These are phyloP conservation scores for Nothophaeocryptopus gaeumannii DNA, from an alignment of 2,329 filamentous ascomycete species.

Conservation along the genomic window DNA sequence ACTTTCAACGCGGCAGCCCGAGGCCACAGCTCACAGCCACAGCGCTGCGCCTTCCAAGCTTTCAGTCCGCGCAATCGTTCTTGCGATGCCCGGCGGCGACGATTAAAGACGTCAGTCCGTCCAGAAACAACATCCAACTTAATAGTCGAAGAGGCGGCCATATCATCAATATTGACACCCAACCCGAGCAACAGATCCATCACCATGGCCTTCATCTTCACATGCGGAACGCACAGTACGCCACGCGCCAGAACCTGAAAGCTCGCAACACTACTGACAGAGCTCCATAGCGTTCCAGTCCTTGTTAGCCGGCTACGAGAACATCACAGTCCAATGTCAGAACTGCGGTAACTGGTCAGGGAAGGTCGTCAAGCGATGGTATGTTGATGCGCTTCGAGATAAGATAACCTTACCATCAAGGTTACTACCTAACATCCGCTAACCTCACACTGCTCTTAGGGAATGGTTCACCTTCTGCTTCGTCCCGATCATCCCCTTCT, in stretches of 20 bases:
- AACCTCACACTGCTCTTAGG: conserved; percentile 25
- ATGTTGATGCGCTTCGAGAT: conserved; percentile 9
- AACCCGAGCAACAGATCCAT: neutral
- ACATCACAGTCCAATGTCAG: conserved; percentile 51
- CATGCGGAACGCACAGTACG: conserved; percentile 50
- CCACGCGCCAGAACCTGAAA: neutral
- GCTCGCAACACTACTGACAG: conserved; percentile 10
- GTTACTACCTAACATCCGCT: neutral
- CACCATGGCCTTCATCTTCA: conserved; percentile 45
- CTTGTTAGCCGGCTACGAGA: conserved; percentile 46
- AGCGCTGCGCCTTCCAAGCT: conserved; percentile 4
- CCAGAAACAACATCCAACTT: too few relatives aligned
- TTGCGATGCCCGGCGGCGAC: too few relatives aligned
- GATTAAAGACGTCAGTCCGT: too few relatives aligned
- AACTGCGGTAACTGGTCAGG: conserved; percentile 52
- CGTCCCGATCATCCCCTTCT: conserved; percentile 61
- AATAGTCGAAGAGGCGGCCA: too few relatives aligned
- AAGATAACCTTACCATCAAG: conserved; percentile 13
- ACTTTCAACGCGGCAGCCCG: too few relatives aligned
- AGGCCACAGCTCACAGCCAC: neutral
- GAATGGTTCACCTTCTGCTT: conserved; percentile 64
- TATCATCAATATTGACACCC: neutral
- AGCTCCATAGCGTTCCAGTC: conserved; percentile 44
- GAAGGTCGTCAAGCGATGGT: conserved; percentile 48
- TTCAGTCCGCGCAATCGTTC: conserved; percentile 16